Conservation (phyloP, 2,329 filamentous ascomycete species). For the Xylaria sp. region DNA sequence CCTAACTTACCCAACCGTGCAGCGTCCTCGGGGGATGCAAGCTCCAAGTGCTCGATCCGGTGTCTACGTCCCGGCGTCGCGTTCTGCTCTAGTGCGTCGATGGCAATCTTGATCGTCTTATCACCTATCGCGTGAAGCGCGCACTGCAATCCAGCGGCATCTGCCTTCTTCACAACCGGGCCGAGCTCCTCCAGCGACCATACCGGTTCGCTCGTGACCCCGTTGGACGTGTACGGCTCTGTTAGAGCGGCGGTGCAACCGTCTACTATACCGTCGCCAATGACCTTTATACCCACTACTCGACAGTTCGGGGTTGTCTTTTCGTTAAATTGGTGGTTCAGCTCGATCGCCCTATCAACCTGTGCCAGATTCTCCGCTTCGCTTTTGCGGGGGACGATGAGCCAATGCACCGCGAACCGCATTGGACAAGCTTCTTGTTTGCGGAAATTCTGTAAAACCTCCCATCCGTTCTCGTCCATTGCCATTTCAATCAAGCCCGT, state of each 20-base stretch:
- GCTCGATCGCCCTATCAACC: constrained; percentile 62
- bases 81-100: constrained; percentile 63
- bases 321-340: constrained; percentile 58
- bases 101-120: constrained; percentile 65
- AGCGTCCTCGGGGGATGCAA: constrained; percentile 66
- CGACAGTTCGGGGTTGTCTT: constrained; percentile 57
- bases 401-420: constrained; percentile 67
- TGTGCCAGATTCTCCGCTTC: constrained; percentile 60
- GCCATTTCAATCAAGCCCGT: constrained; percentile 69
- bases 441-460: constrained; percentile 58
- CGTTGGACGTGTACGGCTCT: constrained; percentile 66
- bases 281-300: constrained; percentile 71
- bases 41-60: constrained; percentile 73
- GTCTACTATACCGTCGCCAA: constrained; percentile 73
- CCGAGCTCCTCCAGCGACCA: constrained; percentile 65
- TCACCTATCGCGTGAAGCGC: constrained; percentile 76
- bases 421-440: constrained; percentile 54
- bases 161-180: constrained; percentile 65
- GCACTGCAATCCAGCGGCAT: constrained; percentile 65
- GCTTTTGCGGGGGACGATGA: constrained; percentile 59
- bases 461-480: constrained; percentile 67
- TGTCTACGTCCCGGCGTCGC: constrained; percentile 62
- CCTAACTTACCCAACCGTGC: constrained; percentile 66
- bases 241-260: constrained; percentile 71
- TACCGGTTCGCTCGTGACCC: constrained; percentile 60